Evolutionary conservation across 129 eudicot species (phyloP), one percentile per base, ranked within the genome.

Genomic region (Gnaphalium uliginosum): DNA sequence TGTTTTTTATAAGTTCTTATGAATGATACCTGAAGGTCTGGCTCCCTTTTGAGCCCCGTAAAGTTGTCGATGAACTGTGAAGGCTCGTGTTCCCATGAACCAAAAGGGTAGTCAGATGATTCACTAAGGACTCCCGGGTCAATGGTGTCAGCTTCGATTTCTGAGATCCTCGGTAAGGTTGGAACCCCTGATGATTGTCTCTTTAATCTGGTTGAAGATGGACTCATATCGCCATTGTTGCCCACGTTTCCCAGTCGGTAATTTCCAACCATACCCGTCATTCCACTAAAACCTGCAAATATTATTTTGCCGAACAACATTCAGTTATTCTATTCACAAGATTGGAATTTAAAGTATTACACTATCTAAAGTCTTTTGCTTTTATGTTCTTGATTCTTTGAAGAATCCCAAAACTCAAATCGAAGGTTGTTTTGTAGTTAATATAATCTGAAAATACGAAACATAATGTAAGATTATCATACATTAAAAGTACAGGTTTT

Each of bases 21-120:
- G 29, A 81, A 59, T 67, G 58, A 43, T 85, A 90, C 96, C 91
- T 77, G 87, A 82, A 57, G 53, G 67, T 76, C 77, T 23, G 79
- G 58, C 77, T 86, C 96, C 79, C 91, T 81, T 81, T 83, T 89
- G 48, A 92, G 82, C 66, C 85, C 89, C 66, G 76, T 77, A 60
- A 76, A 88, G 67, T 68, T 91, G 35, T 84, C 90, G 0, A 70
- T 64, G 41, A 84, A 87, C 24, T 80, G 80, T 15, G 85, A 71
- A 77, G 96, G 56, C 70, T 86, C 90, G 35, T 78, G 87, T 66
- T 73, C 83, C 98, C 97, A 90, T 3, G 92, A 78, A 78, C 87
- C 70, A 54, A 83, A 86, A 33, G 90, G 86, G 86, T 64, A 89
- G 18, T 84, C 90, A 37, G 97, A 69, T 64, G 75, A 57, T 2